Base-by-base conservation (phyloP, 2,329 filamentous ascomycete species). In the Hymenoscyphus salicellus region DNA sequence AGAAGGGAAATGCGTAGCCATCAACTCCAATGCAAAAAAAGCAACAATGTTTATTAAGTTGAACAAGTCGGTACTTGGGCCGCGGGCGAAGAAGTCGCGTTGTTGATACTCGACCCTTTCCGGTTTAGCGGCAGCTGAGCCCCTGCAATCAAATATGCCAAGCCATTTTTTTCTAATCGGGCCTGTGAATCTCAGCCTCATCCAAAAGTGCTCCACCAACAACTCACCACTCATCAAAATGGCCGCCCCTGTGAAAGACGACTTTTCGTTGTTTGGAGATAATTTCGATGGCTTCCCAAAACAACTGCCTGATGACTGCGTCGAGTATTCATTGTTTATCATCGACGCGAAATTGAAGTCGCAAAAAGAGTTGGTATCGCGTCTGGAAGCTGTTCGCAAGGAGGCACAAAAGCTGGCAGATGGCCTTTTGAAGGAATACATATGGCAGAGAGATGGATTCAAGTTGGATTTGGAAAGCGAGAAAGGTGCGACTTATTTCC, bases 381-480 rank as follows among this genome's bases (percentile, higher is more conserved):
- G 84, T 23, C 82, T 97, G n/a, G 89, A 91, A 63, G 79, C 83
- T 23, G 82, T 97, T 10, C 87, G 92, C 61, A 91, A 87, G 75
- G 83, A 86, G 1, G 88, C 90, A 0, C 78, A 83, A 2, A 82
- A 86, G 32, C 77, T 95, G n/a, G 76, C 78, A 4, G 86, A 86
- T 55, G 80, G 83, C 2, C 78, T 92, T 7, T 82, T 94, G n/a
- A 88, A 86, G 70, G 89, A 91, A 66, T 97, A 97, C 72, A 96
- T 99, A 67, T 99, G 95, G 95, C 95, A 99, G 76, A 86, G 93
- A 14, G 93, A 97, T 61, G 79, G 82, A 0, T 93, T 99, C 68
- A 83, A 82, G n/a, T 86, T 33, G 75, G 79, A 55, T 81, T 81
- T 81, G 72, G 89, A 81, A 78, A 89, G 78, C 61, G 79, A 81